Conservation (phyloP, 441 rosid genomes). For the Biscutella laevigata region DNA sequence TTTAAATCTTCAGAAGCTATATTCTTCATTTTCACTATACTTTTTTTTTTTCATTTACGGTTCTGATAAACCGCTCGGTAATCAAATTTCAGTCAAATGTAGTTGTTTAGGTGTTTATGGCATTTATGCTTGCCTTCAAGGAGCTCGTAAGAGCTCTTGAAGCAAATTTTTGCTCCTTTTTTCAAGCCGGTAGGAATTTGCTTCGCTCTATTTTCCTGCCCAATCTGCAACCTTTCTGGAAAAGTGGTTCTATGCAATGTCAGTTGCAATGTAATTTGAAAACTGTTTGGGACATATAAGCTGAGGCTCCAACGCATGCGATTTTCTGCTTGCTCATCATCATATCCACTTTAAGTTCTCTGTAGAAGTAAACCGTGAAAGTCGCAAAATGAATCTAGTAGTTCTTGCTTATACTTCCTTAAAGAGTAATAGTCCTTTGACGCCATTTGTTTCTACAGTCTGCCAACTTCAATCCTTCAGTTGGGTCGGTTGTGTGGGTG, state of each 20-base stretch:
- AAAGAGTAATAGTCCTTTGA: conserved; percentile 4
- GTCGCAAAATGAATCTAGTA: background rate
- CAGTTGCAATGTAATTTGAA: background rate
- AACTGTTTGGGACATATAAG: background rate
- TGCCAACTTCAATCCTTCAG: conserved; percentile 39
- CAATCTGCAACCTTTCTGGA: too few species aligned
- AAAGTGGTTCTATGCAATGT: too few species aligned
- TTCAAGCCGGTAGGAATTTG: too few species aligned
- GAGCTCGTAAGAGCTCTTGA: too few species aligned
- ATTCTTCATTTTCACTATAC: conserved; percentile 2
- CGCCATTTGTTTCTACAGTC: conserved; percentile 45
- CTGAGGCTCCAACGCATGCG: background rate
- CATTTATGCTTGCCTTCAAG: too few species aligned
- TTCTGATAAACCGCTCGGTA: background rate
- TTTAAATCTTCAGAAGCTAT: too few species aligned
- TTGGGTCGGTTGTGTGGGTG: conserved; percentile 84
- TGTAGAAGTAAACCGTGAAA: background rate
- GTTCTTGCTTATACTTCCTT: background rate
- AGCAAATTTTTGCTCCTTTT: too few species aligned
- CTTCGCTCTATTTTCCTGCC: too few species aligned
- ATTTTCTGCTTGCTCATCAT: background rate
- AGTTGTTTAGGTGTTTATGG: background rate
- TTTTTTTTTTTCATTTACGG: background rate
- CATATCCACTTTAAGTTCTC: background rate
- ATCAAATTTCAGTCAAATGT: background rate